Base-by-base conservation (phyloP, 1,284 basidiomycete species). In the Volvariella volvacea region DNA sequence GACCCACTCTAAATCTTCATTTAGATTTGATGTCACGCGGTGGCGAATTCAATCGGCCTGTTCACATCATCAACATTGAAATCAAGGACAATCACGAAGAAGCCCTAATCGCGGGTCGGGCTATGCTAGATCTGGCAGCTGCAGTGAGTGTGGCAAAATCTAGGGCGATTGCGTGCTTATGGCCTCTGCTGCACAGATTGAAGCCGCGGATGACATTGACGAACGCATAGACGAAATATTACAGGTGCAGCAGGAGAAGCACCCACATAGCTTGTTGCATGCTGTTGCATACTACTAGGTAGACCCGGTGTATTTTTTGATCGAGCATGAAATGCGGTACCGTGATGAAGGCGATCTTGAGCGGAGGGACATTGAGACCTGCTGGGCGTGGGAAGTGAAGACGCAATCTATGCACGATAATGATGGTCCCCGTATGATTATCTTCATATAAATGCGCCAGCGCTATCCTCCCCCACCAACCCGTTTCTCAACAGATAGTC, bases 11-110 rank as follows among this genome's bases (percentile, higher is more conserved):
- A 41, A 38, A 47, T 37, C 49, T 42, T 47, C 40, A 22, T 41
- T 41, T 55, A 96, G 96, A 99, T 68, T 70, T 99, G 15, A 71
- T 99, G 48, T 71, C 74, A 33, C 78, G 92, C 50, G 93, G 92
- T 20, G 91, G 94, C 1, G 95, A 99, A 50, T 83, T 85, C 59
- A 98, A 94, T 67, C 83, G 87, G 45, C 84, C 92, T 0, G 93
- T 99, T 17, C 96, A 99, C 63, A 68, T 99, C 44, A 92, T 99
- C 63, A 99, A 99, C 64, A 80, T 99, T 49, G 96, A 99, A 62
- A 99, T 99, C 68, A 97, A 91, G 69, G 96, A 99, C 66, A 99
- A 97, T 59, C 95, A 98, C 57, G 96, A 99, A 70, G 96, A 99
- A 64, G 96, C 96, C 0, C 73, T 88, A 22, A 90, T 96, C 48